These are phyloP conservation scores for Lachnellula occidentalis DNA, from an alignment of 2,329 filamentous ascomycete genomes.

Conservation along the genomic window DNA sequence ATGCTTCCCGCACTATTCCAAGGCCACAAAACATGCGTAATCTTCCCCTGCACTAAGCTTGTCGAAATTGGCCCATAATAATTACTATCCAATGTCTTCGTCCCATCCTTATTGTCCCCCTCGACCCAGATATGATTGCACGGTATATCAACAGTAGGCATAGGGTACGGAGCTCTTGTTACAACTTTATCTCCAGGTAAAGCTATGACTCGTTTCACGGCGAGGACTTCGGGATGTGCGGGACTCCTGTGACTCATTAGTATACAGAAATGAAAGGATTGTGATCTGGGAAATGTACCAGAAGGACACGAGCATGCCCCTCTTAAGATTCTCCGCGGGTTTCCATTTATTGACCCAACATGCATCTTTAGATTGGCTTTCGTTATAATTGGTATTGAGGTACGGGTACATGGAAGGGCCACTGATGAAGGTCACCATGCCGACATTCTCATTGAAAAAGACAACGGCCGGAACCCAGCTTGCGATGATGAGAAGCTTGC, in stretches of 20 bases:
- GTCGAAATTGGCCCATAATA: conserved; percentile 79
- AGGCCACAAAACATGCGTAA: conserved; percentile 69
- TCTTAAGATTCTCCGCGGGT: conserved; percentile 50
- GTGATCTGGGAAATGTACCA: conserved; percentile 39
- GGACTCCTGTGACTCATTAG: conserved; percentile 54
- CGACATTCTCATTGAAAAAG: conserved; percentile 56
- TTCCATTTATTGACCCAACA: conserved; percentile 55
- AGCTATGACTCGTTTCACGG: conserved; percentile 79
- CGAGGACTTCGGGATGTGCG: conserved; percentile 59
- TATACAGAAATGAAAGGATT: background rate
- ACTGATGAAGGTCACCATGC: conserved; percentile 50
- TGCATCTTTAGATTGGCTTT: conserved; percentile 48
- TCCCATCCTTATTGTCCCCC: conserved; percentile 62
- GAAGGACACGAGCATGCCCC: conserved; percentile 73
- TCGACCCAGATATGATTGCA: conserved; percentile 91
- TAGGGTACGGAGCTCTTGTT: conserved; percentile 56
- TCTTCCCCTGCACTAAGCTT: conserved; percentile 67
- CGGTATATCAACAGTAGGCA: conserved; percentile 59
- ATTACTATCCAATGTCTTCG: conserved; percentile 76
- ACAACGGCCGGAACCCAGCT: conserved; percentile 59
- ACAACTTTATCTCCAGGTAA: conserved; percentile 72
- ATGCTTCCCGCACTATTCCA: conserved; percentile 52
- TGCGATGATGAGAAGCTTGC: conserved; percentile 46
- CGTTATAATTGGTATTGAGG: conserved; percentile 61
- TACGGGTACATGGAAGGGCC: conserved; percentile 73